phyloP scores from a whole-genome alignment of 2,329 filamentous ascomycete species.

The Beauveria scarabaeidicola region DNA sequence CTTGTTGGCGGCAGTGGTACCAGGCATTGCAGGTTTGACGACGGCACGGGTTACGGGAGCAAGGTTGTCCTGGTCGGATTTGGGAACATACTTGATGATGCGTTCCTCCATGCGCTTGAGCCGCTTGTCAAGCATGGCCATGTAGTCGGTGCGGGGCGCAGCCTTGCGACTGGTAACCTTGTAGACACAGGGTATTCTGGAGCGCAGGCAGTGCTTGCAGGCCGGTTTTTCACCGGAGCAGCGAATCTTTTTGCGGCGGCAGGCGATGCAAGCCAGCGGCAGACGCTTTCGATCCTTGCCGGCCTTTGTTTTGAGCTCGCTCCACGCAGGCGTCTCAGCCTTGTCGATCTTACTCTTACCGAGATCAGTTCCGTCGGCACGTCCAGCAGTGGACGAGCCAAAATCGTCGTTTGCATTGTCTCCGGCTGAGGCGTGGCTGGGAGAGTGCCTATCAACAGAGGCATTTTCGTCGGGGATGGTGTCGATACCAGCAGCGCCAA shows the following conservation, averaged over 20 bases:
- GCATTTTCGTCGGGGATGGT: constrained; percentile 36
- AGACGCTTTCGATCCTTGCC: constrained; percentile 92
- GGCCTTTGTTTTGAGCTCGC: constrained; percentile 79
- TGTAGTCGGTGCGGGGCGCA: constrained; percentile 91
- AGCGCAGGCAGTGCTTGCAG: constrained; percentile 91
- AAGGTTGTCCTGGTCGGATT: constrained; percentile 64
- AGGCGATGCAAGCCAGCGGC: constrained; percentile 90
- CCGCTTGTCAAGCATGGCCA: constrained; percentile 96
- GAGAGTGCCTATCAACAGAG: constrained; percentile 31
- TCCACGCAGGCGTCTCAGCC: constrained; percentile 60
- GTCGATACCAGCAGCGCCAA: constrained; percentile 25
- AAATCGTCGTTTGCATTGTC: constrained; percentile 52
- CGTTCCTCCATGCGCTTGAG: constrained; percentile 96
- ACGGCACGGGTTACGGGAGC: constrained; percentile 66
- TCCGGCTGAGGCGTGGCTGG: constrained; percentile 39
- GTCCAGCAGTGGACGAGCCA: constrained; percentile 37
- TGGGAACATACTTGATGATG: constrained; percentile 91
- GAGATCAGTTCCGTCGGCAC: constrained; percentile 45
- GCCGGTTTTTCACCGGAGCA: constrained; percentile 97
- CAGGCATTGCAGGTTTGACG: constrained; percentile 68
- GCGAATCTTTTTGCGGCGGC: constrained; percentile 92
- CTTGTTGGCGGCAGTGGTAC: constrained; percentile 36
- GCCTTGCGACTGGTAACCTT: constrained; percentile 94
- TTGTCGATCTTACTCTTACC: constrained; percentile 51
- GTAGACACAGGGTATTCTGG: constrained; percentile 92